Base-by-base conservation (phyloP, 2,329 filamentous ascomycete genomes). In the Aspergillus fructus region DNA sequence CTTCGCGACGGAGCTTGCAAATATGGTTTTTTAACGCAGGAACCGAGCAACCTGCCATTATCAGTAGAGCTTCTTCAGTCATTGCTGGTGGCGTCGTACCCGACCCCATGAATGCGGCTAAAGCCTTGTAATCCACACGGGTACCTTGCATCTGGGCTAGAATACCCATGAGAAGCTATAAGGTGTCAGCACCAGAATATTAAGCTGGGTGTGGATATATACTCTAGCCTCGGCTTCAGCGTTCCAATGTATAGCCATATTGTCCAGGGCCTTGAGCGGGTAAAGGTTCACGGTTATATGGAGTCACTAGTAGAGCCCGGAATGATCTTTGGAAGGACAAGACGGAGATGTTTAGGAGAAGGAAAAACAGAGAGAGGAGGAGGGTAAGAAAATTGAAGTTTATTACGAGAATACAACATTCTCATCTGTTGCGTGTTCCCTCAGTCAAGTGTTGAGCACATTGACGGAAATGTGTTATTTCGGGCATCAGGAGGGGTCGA, bases 161-260 rank as follows among this genome's bases (percentile, higher is more conserved):
- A 23, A 53, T 42, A 3, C 55, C 55, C n/a, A 58, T 27, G 12
- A 58, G 49, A 12, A 58, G 46, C 55, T 57, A 47, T 33, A 21
- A 33, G 19, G 45, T 19, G 39, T 53, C 21, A 53, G 27, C 30
- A 30, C 2, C 15, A n/a, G 5, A n/a, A 33, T 11, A 39, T 41
- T 23, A 37, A 33, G 15, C 5, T 21, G 39, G n/a, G 27, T 30
- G 30, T 34, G 27, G 23, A 30, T 43, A 45, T 27, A 9, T 37
- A 58, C 55, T 46, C 24, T 49, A 8, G 50, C 45, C 23, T 58
- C 55, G 7, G 50, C 45, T 24, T 53, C 49, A 13, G 39, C 5
- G n/a, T 39, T 50, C 55, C 55, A 58, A 3, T 45, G 11, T 13
- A 53, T 49, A 7, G 46, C 37, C 55, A 53, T 58, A 4, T 11